Evolutionary conservation across 2,329 filamentous ascomycete species (phyloP).

Genomic region (Cladophialophora immunda): DNA sequence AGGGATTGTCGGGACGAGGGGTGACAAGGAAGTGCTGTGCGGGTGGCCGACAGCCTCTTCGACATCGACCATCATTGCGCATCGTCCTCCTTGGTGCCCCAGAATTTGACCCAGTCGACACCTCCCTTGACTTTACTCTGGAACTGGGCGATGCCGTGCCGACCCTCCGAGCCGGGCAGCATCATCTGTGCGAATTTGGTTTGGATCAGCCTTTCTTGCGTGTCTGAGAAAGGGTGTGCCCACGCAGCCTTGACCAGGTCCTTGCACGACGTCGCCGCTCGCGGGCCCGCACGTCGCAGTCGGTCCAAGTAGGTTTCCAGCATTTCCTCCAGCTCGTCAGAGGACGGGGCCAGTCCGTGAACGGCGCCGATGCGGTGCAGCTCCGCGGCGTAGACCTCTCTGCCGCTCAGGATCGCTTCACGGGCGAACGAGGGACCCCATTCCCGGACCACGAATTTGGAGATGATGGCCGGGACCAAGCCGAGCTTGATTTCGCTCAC

Average conservation of each 20-base stretch:
- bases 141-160: slow-evolving; percentile 41
- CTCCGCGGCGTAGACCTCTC: slow-evolving; percentile 43
- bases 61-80: too few relatives aligned
- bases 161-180: slow-evolving; percentile 38
- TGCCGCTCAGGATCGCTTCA: slow-evolving; percentile 50
- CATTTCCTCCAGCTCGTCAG: slow-evolving; percentile 32
- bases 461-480: slow-evolving; percentile 51
- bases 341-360: slow-evolving; percentile 40
- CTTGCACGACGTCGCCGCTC: slow-evolving; percentile 46
- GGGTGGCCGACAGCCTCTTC: too few relatives aligned
- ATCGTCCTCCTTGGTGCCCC: too few relatives aligned
- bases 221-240: neutral
- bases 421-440: slow-evolving; percentile 49
- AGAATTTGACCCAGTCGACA: slow-evolving; percentile 38
- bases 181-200: slow-evolving; percentile 42
- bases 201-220: slow-evolving; percentile 39
- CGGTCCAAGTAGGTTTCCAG: slow-evolving; percentile 41
- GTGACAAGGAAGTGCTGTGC: too few relatives aligned
- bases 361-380: slow-evolving; percentile 42
- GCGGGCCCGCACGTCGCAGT: slow-evolving; percentile 42
- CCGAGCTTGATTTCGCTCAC: slow-evolving; percentile 54
- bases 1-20: too few relatives aligned
- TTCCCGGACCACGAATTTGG: slow-evolving; percentile 52
- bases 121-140: slow-evolving; percentile 36
- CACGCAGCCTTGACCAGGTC: slow-evolving; percentile 40